Percentiles rank a stretch among this genome's conserved stretches.
These are phyloP conservation scores for Eragrostis curvula DNA, from an alignment of 176 grass and related monocot genomes.

Conservation along the genomic window DNA sequence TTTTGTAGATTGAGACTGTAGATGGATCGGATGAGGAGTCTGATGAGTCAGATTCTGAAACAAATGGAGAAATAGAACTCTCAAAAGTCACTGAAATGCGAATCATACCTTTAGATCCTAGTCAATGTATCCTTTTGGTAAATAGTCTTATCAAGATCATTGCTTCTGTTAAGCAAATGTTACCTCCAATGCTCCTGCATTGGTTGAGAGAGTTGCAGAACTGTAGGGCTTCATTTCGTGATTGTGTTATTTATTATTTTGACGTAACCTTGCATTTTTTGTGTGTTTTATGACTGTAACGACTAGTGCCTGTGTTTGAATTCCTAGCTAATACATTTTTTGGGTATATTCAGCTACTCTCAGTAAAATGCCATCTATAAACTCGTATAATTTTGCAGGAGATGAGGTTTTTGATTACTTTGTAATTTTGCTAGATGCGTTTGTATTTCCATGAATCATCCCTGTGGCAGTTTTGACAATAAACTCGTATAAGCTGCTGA, in stretches of 20 bases:
- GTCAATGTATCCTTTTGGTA: slow-evolving; percentile 63
- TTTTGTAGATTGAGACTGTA: slow-evolving; percentile 66
- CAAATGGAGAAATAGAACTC: slow-evolving; percentile 50
- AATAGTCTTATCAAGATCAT: not conserved
- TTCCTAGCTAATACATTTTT: not conserved
- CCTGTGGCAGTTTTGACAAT: not conserved
- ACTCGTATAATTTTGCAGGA: no score
- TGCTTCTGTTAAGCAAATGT: not conserved
- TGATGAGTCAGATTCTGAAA: slow-evolving; percentile 57
- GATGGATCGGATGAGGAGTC: slow-evolving; percentile 47
- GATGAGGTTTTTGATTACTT: no score
- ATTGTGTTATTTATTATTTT: slow-evolving; percentile 16
- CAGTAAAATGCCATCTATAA: no score
- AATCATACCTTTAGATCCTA: slow-evolving; percentile 71
- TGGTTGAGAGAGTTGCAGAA: not conserved
- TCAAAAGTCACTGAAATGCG: slow-evolving; percentile 78
- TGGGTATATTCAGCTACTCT: not conserved
- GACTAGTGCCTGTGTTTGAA: not conserved
- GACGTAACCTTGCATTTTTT: not conserved
- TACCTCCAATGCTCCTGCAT: not conserved
- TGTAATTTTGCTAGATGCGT: not conserved
- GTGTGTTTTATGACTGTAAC: not conserved
- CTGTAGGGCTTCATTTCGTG: not conserved
- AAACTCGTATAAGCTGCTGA: not conserved
- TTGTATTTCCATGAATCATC: not conserved